A percentile compares a stretch with the other conserved stretches of the same genome.
phyloP scores from a whole-genome alignment of 805 yeast genomes.

The Candida sithepensis region DNA sequence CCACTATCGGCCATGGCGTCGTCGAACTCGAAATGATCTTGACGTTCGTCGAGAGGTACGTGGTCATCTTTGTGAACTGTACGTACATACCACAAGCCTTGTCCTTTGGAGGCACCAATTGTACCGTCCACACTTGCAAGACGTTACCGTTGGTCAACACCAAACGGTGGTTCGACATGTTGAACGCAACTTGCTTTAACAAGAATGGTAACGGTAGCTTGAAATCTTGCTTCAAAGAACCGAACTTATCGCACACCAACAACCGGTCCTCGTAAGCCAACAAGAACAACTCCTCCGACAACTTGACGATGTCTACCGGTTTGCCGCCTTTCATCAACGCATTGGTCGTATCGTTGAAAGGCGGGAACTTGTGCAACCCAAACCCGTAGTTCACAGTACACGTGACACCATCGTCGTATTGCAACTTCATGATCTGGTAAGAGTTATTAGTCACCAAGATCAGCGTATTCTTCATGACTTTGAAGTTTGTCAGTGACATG shows the following conservation, averaged over 20 bases:
- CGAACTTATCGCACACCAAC: neutral
- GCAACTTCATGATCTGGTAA: conserved; percentile 1
- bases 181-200: neutral
- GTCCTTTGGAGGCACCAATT: neutral
- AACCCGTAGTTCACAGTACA: conserved; percentile 4
- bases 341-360: neutral
- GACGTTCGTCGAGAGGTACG: neutral
- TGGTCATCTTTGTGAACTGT: neutral
- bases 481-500: neutral
- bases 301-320: conserved; percentile 1
- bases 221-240: neutral
- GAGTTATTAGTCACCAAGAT: neutral
- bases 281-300: neutral
- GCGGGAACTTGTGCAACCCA: conserved; percentile 2
- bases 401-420: neutral
- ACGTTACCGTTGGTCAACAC: neutral
- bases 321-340: neutral
- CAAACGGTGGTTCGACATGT: neutral
- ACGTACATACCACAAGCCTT: neutral
- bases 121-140: neutral
- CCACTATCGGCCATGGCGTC: neutral
- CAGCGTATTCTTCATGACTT: neutral
- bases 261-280: neutral
- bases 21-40: neutral
- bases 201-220: neutral